Evolutionary conservation across 1,139 yeast species (phyloP), one percentile per base, ranked within the genome.

Genomic region (Candida albicans): DNA sequence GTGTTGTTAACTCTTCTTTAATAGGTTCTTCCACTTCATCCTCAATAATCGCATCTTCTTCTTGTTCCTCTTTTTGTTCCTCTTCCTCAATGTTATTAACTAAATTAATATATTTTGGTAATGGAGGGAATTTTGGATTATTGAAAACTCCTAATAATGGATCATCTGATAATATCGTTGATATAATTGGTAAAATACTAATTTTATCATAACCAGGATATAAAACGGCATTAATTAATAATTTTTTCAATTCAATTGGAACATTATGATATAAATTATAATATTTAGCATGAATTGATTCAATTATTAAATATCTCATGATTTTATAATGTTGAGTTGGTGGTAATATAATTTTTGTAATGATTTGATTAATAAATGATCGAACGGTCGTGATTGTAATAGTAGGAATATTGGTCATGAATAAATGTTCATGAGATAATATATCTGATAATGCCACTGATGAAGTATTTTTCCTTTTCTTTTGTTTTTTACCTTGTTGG

Each of bases 51-150:
- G 24, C 44, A 6, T 11, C 33, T 27, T 37, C 43, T 2, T 34
- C 39, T 12, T 33, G 37, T 33, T 46, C 48, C 25, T 53, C 55
- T 43, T 58, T 53, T 34, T 52, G 42, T 54, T 37, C 44, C 37
- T 52, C 52, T 42, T 65, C 57, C 35, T 45, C 51, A 9, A 52
- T 58, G 2, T 53, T 59, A 25, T 54, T 61, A 3, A 46, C 51
- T 2, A 41, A 40, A 29, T 59, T 65, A 39, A 68, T 62, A 42
- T 70, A 65, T 31, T 62, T 55, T 4, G 80, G 74, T 43, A 76
- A 64, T 33, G 88, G 78, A 2, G 96, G 96, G 52, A 89, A 79
- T 52, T 95, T 72, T 32, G 96, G 96, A 54, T 87, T 87, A 48
- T 81, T 75, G 54, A 88, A 70, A 2, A 82, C 73, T 56, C 83